These are phyloP conservation scores for Gloeopeniophorella convolvens DNA, from an alignment of 768 basidiomycete genomes.

Conservation along the genomic window DNA sequence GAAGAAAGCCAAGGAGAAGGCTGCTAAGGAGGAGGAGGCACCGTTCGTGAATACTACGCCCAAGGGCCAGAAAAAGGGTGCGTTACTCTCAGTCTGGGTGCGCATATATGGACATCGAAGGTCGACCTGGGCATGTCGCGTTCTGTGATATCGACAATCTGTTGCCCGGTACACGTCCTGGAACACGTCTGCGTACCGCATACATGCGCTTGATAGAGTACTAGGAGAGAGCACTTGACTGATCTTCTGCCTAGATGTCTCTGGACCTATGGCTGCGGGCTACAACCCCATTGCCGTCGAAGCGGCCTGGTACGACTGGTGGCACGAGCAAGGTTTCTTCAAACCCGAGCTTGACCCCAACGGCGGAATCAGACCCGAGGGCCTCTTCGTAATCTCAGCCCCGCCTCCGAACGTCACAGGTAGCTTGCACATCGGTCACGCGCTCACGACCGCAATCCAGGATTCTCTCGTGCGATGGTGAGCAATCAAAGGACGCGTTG, in stretches of 20 bases:
- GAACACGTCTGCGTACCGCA: too few species aligned
- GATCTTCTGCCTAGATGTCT: constrained; percentile 54
- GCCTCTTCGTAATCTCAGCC: constrained; percentile 75
- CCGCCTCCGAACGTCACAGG: constrained; percentile 99
- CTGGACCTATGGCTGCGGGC: constrained; percentile 80
- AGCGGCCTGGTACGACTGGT: constrained; percentile 98
- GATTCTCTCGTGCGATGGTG: constrained; percentile 87
- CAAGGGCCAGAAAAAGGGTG: constrained; percentile 91
- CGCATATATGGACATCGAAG: too few species aligned
- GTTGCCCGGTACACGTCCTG: too few species aligned
- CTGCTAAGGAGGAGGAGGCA: constrained; percentile 60
- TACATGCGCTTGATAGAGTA: neutral
- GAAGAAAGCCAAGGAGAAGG: constrained; percentile 76
- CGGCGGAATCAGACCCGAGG: constrained; percentile 54
- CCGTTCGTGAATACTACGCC: constrained; percentile 88
- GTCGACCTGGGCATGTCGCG: too few species aligned
- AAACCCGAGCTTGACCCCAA: constrained; percentile 58
- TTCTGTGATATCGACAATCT: too few species aligned
- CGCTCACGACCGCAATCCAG: constrained; percentile 85
- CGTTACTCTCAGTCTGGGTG: too few species aligned
- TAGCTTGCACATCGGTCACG: constrained; percentile 92
- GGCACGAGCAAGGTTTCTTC: constrained; percentile 88
- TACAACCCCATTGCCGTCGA: constrained; percentile 96
- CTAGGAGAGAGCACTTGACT: neutral
- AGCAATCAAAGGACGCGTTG: constrained; percentile 22